phyloP scores from a whole-genome alignment of 768 basidiomycete species.

The Rhizopogon vesiculosus region DNA sequence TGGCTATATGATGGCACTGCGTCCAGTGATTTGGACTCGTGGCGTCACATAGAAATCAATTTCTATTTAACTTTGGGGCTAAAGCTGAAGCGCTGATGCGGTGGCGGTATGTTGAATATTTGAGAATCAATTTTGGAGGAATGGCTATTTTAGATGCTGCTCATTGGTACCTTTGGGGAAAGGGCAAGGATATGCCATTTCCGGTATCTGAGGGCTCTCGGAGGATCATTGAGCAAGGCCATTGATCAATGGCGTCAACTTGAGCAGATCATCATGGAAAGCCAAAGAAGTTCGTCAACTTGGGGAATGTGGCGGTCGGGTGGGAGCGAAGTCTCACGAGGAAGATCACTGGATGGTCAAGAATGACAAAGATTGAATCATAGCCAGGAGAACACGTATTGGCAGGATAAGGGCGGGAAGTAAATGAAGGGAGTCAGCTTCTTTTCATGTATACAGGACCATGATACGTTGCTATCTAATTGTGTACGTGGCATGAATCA shows the following conservation, averaged over 20 bases:
- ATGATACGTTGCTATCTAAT: neutral
- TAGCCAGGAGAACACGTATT: neutral
- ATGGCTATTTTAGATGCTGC: neutral
- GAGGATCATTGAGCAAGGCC: neutral
- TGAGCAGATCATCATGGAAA: neutral
- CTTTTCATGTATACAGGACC: neutral
- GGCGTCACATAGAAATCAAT: neutral
- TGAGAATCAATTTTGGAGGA: neutral
- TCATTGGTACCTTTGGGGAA: neutral
- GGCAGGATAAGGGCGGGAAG: neutral
- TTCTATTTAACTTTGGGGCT: neutral
- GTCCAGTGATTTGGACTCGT: neutral
- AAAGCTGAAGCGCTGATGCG: neutral
- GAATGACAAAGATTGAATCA: neutral
- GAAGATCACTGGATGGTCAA: neutral
- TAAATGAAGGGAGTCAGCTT: neutral
- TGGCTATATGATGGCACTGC: neutral
- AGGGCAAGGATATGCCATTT: neutral
- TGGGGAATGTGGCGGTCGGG: neutral
- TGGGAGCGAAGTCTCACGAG: neutral
- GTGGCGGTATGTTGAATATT: neutral
- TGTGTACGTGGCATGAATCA: neutral
- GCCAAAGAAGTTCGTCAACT: neutral
- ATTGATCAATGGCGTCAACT: neutral
- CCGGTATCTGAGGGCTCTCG: neutral